These are phyloP conservation scores for Durio zibethinus DNA, from an alignment of 345 rosid genomes.

Conservation along the genomic window DNA sequence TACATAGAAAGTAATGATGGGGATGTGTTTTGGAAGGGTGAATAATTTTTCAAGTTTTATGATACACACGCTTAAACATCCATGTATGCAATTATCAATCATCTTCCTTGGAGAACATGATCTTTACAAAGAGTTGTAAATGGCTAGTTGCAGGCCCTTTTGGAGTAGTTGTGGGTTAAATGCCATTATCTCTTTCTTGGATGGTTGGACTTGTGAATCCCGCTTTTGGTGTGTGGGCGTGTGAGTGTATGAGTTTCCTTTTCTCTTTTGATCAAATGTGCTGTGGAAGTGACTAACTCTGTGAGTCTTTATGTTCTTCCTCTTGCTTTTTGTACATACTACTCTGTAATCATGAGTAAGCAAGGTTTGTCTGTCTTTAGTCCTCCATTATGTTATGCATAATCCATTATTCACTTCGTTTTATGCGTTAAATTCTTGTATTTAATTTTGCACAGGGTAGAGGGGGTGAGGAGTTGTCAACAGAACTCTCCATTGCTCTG, in stretches of 20 bases:
- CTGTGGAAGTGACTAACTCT: neutral
- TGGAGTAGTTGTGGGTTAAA: neutral
- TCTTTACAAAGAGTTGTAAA: slow-evolving; percentile 1
- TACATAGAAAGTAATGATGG: neutral
- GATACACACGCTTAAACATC: neutral
- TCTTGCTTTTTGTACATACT: neutral
- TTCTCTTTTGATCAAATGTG: neutral
- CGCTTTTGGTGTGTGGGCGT: neutral
- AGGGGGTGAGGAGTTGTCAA: slow-evolving; percentile 86
- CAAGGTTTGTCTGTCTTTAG: neutral
- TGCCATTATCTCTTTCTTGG: neutral
- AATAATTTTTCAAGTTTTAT: neutral
- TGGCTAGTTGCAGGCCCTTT: neutral
- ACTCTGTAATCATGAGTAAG: neutral
- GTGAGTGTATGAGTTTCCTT: neutral
- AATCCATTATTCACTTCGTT: neutral
- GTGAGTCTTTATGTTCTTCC: neutral
- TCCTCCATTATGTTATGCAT: neutral
- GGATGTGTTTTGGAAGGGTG: neutral
- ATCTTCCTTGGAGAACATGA: neutral
- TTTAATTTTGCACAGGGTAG: slow-evolving; percentile 57
- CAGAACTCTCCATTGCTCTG: slow-evolving; percentile 74
- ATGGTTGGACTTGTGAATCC: neutral
- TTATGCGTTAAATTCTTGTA: neutral
- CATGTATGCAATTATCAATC: neutral